A percentile compares a stretch with the other conserved stretches of the same genome.
These are phyloP conservation scores for Alternaria hordeiaustralica DNA, from an alignment of 2,329 filamentous ascomycete genomes.

Conservation along the genomic window DNA sequence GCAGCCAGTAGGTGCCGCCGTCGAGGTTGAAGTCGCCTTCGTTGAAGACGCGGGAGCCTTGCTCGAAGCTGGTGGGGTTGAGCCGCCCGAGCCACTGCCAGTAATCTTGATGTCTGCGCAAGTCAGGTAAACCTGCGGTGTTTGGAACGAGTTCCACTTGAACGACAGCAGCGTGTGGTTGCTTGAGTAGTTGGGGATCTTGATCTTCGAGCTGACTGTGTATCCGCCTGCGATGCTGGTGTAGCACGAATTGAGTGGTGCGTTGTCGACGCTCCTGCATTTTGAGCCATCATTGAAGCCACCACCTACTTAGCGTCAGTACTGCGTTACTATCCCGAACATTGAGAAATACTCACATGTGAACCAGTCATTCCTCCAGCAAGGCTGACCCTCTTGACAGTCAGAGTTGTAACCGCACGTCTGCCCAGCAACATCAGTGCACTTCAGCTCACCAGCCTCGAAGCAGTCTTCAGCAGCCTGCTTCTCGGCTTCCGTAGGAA, in stretches of 20 bases:
- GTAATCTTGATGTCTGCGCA: constrained; percentile 43
- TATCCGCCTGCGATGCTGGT: constrained; percentile 45
- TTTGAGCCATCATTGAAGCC: constrained; percentile 36
- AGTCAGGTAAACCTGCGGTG: constrained; percentile 41
- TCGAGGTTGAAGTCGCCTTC: constrained; percentile 17
- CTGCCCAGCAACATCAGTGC: constrained; percentile 41
- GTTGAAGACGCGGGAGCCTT: constrained; percentile 19
- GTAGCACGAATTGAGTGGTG: constrained; percentile 42
- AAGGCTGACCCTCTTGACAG: constrained; percentile 36
- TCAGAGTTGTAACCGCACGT: constrained; percentile 40
- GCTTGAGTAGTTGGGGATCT: constrained; percentile 41
- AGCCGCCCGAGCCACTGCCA: constrained; percentile 19
- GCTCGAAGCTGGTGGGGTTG: constrained; percentile 23
- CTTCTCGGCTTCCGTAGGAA: constrained; percentile 44
- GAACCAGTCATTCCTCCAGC: constrained; percentile 47
- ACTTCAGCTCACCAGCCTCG: constrained; percentile 33
- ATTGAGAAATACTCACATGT: constrained; percentile 23
- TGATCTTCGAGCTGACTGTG: constrained; percentile 41
- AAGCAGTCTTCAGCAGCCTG: constrained; percentile 44
- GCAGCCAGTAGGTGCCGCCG: constrained; percentile 22
- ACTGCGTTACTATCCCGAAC: rapidly evolving
- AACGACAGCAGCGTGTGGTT: constrained; percentile 43
- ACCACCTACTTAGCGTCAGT: constrained; percentile 14
- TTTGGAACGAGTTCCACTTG: constrained; percentile 46
- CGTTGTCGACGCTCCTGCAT: constrained; percentile 41